Conservation (phyloP, 2,329 filamentous ascomycete species). For the Penicillium olsonii region DNA sequence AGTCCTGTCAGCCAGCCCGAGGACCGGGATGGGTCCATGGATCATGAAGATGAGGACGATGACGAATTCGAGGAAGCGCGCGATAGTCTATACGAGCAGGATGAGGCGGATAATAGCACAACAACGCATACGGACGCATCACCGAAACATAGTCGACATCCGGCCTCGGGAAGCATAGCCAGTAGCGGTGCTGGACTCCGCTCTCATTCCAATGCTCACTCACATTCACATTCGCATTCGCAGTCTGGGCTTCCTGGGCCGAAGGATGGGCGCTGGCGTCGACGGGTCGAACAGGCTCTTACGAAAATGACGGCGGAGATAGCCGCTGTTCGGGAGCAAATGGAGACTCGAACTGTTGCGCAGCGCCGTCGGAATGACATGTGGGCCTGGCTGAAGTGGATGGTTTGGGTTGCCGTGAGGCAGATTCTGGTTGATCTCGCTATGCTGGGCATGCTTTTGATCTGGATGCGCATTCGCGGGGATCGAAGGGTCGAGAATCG, state of each 20-base stretch:
- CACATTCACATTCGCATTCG: not conserved
- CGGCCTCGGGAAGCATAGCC: constrained; percentile 9
- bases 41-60: constrained; percentile 40
- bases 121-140: constrained; percentile 27
- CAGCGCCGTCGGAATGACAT: constrained; percentile 65
- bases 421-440: constrained; percentile 73
- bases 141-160: constrained; percentile 10
- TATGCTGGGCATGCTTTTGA: constrained; percentile 43
- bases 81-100: constrained; percentile 33
- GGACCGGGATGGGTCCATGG: constrained; percentile 46
- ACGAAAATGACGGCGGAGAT: constrained; percentile 91
- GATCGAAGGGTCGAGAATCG: constrained; percentile 45
- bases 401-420: constrained; percentile 68
- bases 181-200: constrained; percentile 10
- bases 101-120: constrained; percentile 27
- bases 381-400: constrained; percentile 70
- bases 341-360: constrained; percentile 74
- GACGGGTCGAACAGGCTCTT: constrained; percentile 79
- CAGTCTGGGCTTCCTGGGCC: constrained; percentile 71
- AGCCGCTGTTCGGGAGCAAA: constrained; percentile 86
- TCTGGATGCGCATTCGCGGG: constrained; percentile 45
- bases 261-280: constrained; percentile 71
- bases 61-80: constrained; percentile 38
- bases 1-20: constrained; percentile 86
- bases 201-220: constrained; percentile 8